These are phyloP conservation scores for Stagonosporopsis tanaceti DNA, from an alignment of 2,329 filamentous ascomycete genomes.

Conservation along the genomic window DNA sequence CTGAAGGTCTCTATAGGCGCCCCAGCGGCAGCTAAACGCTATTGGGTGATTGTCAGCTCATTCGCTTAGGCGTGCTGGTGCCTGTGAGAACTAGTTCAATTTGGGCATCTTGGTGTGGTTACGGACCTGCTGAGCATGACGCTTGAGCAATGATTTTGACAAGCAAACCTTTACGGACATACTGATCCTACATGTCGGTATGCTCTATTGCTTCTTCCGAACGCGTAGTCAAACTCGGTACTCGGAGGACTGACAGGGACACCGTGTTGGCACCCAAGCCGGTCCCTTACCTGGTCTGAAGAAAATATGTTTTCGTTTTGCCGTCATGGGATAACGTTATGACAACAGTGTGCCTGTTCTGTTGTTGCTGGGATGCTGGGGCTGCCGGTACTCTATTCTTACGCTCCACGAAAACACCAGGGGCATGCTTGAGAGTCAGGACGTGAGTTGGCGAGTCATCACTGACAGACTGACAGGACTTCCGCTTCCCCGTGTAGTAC, in stretches of 20 bases:
- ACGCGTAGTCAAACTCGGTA: not conserved
- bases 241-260: not conserved
- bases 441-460: conserved; percentile 1
- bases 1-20: not conserved
- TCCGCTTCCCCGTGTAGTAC: conserved; percentile 8
- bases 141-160: not conserved
- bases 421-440: not conserved
- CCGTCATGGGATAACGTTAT: not conserved
- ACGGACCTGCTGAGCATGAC: not conserved
- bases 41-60: not conserved
- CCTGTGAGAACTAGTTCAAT: not conserved
- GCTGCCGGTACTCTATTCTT: not conserved
- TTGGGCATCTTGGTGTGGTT: not conserved
- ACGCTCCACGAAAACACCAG: too few species aligned
- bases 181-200: not conserved
- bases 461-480: conserved; percentile 7
- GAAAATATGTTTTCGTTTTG: not conserved
- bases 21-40: conserved; percentile 7
- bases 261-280: not conserved
- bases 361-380: not conserved
- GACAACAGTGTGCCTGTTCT: not conserved
- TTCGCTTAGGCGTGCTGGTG: not conserved
- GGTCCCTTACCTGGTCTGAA: not conserved
- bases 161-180: not conserved
- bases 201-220: not conserved